A percentile compares a stretch with the other conserved stretches of the same genome.
These are phyloP conservation scores for Hymenotorrendiella dingleyae DNA, from an alignment of 2,329 filamentous ascomycete genomes.

Conservation along the genomic window DNA sequence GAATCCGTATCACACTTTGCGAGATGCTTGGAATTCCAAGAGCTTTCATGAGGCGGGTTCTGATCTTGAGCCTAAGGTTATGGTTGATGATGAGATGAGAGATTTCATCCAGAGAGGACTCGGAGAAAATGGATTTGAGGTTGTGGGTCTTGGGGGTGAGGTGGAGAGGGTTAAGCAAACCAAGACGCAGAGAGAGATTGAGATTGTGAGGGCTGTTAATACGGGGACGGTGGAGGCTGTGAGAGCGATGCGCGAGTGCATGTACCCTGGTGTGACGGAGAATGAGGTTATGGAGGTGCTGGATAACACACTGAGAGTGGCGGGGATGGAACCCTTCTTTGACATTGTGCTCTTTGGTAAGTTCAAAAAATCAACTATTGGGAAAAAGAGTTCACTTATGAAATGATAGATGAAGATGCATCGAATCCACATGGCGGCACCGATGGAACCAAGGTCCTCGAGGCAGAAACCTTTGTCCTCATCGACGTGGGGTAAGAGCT, in stretches of 20 bases:
- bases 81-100: slow-evolving; percentile 60
- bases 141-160: slow-evolving; percentile 46
- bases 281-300: slow-evolving; percentile 50
- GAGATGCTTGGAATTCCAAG: slow-evolving; percentile 31
- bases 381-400: slow-evolving; percentile 12
- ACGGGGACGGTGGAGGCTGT: slow-evolving; percentile 58
- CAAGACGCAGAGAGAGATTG: slow-evolving; percentile 50
- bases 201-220: slow-evolving; percentile 54
- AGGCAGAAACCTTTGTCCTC: slow-evolving; percentile 50
- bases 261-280: slow-evolving; percentile 52
- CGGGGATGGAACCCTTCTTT: slow-evolving; percentile 54
- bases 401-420: slow-evolving; percentile 32
- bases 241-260: slow-evolving; percentile 48
- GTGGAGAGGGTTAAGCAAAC: slow-evolving; percentile 54
- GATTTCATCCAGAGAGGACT: slow-evolving; percentile 57
- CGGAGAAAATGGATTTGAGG: slow-evolving; percentile 46
- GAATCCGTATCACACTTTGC: slow-evolving; percentile 54
- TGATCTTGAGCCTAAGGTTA: slow-evolving; percentile 37
- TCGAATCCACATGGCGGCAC: slow-evolving; percentile 36
- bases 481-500: slow-evolving; percentile 49
- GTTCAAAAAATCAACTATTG: no score
- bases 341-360: slow-evolving; percentile 55
- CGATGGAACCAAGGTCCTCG: slow-evolving; percentile 42
- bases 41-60: slow-evolving; percentile 24
- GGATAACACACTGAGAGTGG: slow-evolving; percentile 45